phyloP scores from a whole-genome alignment of 305 asterid genomes.

The Solanum hybrid region DNA sequence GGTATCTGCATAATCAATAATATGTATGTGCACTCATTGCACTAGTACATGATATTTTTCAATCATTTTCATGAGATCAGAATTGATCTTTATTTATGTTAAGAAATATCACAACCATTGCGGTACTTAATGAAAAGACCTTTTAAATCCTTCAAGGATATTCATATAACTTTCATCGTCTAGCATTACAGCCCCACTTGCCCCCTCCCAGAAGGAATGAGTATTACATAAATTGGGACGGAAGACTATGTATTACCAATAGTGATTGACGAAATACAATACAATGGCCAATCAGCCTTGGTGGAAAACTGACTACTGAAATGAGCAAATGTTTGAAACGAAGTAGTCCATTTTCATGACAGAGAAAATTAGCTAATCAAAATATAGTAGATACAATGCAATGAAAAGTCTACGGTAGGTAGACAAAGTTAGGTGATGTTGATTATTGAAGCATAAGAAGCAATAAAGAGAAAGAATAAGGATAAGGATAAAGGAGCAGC shows the following conservation, averaged over 20 bases:
- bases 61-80: no score
- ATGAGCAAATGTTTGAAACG: not conserved
- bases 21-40: no score
- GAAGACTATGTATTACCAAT: not conserved
- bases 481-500: slow-evolving; percentile 23
- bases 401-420: not conserved
- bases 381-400: not conserved
- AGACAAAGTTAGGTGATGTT: not conserved
- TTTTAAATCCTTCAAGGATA: no score
- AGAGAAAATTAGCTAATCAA: not conserved
- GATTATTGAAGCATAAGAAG: slow-evolving; percentile 38
- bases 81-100: no score
- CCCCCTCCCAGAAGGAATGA: not conserved
- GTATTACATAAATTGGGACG: not conserved
- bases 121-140: no score
- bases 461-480: slow-evolving; percentile 27
- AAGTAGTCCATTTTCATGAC: not conserved
- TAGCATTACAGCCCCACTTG: not conserved
- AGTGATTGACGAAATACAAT: not conserved
- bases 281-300: not conserved
- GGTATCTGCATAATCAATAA: no score
- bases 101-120: no score
- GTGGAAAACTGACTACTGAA: not conserved
- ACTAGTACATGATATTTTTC: no score
- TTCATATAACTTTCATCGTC: no score